Evolutionary conservation across 805 yeast genomes (phyloP).

Genomic region (Isabelozyma heimii): DNA sequence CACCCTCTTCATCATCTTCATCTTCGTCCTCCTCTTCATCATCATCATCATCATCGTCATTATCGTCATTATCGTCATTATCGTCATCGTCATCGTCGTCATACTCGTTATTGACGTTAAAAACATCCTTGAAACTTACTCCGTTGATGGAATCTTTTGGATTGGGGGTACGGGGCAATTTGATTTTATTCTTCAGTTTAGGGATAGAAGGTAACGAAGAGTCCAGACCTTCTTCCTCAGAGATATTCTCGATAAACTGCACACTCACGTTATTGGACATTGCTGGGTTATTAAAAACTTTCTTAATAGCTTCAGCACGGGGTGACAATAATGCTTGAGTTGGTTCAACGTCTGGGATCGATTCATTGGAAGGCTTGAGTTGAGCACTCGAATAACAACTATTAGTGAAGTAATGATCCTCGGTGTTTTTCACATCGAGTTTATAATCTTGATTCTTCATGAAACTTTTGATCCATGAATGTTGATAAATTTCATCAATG

Average conservation of each 20-base stretch:
- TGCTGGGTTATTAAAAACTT: conserved; percentile 43
- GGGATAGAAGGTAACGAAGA: conserved; percentile 34
- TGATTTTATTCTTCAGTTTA: conserved; percentile 28
- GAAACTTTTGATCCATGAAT: conserved; percentile 59
- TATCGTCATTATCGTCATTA: conserved; percentile 16
- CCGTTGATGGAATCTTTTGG: conserved; percentile 23
- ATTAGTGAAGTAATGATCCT: conserved; percentile 1
- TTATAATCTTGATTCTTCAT: not conserved
- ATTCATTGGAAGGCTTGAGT: not conserved
- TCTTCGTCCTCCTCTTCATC: conserved; percentile 16
- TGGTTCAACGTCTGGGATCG: conserved; percentile 5
- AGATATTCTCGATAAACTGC: conserved; percentile 20
- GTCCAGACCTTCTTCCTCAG: conserved; percentile 21
- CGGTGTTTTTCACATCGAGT: not conserved
- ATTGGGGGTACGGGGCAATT: conserved; percentile 44
- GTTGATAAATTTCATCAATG: conserved; percentile 61
- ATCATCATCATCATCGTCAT: conserved; percentile 14
- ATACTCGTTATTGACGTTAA: conserved; percentile 25
- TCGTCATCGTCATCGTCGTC: conserved; percentile 15
- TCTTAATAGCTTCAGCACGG: conserved; percentile 38
- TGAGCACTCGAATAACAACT: not conserved
- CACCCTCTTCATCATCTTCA: conserved; percentile 9
- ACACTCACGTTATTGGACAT: conserved; percentile 25
- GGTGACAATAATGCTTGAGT: conserved; percentile 22
- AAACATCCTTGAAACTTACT: conserved; percentile 29